phyloP scores from a whole-genome alignment of 148 eudicot genomes.

The Camellia lanceoleosa region DNA sequence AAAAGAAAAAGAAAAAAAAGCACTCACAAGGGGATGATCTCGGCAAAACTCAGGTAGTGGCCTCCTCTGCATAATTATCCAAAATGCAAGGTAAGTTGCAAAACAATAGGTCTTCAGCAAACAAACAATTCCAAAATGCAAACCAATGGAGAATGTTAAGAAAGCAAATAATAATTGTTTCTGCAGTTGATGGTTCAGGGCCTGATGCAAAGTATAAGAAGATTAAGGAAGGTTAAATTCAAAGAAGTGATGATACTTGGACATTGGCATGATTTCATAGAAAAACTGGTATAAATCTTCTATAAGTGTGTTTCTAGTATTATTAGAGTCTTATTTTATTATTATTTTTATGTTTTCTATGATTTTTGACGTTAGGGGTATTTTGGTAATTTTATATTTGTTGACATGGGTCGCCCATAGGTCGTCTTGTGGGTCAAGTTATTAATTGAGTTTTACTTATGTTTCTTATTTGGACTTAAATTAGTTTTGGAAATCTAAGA shows the following conservation, averaged over 20 bases:
- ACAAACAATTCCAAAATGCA: not conserved
- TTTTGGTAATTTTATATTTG: too few species aligned
- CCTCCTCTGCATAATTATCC: constrained; percentile 56
- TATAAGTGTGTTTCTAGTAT: too few species aligned
- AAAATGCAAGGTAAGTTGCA: constrained; percentile 9
- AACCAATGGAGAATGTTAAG: not conserved
- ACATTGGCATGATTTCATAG: too few species aligned
- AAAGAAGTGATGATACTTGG: not conserved
- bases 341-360: too few species aligned
- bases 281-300: too few species aligned
- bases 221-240: not conserved
- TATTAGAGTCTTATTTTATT: too few species aligned
- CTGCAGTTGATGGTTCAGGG: not conserved
- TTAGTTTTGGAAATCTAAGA: too few species aligned
- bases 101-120: not conserved
- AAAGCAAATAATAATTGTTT: not conserved
- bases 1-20: not conserved
- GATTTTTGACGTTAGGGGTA: too few species aligned
- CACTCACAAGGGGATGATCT: constrained; percentile 62
- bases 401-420: too few species aligned
- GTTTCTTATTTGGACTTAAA: too few species aligned
- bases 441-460: too few species aligned
- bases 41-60: constrained; percentile 96
- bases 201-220: not conserved
- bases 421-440: too few species aligned